phyloP scores from a whole-genome alignment of 495 filamentous ascomycete species.

The Astrocystis sublimbata region DNA sequence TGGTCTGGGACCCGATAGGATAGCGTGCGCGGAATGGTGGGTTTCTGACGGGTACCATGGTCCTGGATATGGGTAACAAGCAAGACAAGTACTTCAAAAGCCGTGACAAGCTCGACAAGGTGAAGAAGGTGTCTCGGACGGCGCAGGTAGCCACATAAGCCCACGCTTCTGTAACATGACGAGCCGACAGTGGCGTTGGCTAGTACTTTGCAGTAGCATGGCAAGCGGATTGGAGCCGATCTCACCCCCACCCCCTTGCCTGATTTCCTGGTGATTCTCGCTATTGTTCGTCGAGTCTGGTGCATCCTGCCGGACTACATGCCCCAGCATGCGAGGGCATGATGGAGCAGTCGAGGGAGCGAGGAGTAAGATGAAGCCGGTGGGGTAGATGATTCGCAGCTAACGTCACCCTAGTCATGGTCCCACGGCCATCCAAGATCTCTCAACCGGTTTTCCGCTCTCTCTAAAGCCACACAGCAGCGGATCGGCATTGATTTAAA shows the following conservation, averaged over 20 bases:
- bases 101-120: too few species aligned
- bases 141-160: too few species aligned
- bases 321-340: too few species aligned
- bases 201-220: not conserved
- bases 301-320: too few species aligned
- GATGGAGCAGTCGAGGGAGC: too few species aligned
- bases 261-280: not conserved
- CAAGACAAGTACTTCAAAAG: too few species aligned
- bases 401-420: slow-evolving; percentile 19
- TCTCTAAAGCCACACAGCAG: slow-evolving; percentile 24
- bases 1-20: not conserved
- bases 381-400: slow-evolving; percentile 11
- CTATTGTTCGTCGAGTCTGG: not conserved
- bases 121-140: not conserved
- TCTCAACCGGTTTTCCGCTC: slow-evolving; percentile 28
- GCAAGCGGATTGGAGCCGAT: not conserved
- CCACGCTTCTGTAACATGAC: too few species aligned
- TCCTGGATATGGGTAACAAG: too few species aligned
- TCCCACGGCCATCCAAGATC: slow-evolving; percentile 4
- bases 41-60: too few species aligned
- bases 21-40: not conserved
- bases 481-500: slow-evolving; percentile 21
- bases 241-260: not conserved
- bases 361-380: not conserved
- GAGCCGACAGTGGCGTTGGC: too few species aligned